Evolutionary conservation across 2,329 filamentous ascomycete genomes (phyloP).

Genomic region (Verticillium longisporum): DNA sequence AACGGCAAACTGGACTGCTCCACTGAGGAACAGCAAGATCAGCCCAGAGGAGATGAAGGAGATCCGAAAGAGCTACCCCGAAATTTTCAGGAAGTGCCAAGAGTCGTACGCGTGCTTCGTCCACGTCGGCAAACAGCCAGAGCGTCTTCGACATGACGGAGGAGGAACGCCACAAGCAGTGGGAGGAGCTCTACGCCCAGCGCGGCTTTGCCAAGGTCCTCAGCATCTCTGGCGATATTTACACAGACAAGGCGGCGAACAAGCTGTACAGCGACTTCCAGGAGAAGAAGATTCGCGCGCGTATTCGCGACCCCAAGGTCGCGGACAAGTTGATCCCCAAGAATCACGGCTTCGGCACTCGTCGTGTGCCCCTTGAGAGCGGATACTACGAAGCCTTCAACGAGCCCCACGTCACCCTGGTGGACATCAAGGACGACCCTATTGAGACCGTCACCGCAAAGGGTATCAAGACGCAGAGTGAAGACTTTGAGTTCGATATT

Average conservation of each 20-base stretch:
- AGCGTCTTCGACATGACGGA: conserved; percentile 16
- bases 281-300: conserved; percentile 25
- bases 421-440: conserved; percentile 34
- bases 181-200: conserved; percentile 22
- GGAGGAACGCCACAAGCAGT: conserved; percentile 17
- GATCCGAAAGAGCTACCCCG: conserved; percentile 15
- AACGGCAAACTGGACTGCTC: conserved; percentile 19
- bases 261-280: conserved; percentile 19
- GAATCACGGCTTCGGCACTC: conserved; percentile 11
- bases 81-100: conserved; percentile 19
- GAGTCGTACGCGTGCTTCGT: conserved; percentile 19
- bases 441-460: conserved; percentile 28
- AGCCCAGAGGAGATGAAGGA: conserved; percentile 7
- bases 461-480: conserved; percentile 27
- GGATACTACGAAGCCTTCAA: conserved; percentile 44
- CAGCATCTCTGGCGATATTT: conserved; percentile 16
- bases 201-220: conserved; percentile 29
- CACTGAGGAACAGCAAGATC: conserved; percentile 17
- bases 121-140: conserved; percentile 7
- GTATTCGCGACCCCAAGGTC: conserved; percentile 25
- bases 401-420: conserved; percentile 34
- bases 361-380: conserved; percentile 35
- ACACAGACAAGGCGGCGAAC: conserved; percentile 20
- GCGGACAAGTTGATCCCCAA: conserved; percentile 27
- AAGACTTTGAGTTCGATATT: conserved; percentile 24